These are phyloP conservation scores for Mycosphaerelloides madeirae DNA, from an alignment of 2,329 filamentous ascomycete species.

Conservation along the genomic window DNA sequence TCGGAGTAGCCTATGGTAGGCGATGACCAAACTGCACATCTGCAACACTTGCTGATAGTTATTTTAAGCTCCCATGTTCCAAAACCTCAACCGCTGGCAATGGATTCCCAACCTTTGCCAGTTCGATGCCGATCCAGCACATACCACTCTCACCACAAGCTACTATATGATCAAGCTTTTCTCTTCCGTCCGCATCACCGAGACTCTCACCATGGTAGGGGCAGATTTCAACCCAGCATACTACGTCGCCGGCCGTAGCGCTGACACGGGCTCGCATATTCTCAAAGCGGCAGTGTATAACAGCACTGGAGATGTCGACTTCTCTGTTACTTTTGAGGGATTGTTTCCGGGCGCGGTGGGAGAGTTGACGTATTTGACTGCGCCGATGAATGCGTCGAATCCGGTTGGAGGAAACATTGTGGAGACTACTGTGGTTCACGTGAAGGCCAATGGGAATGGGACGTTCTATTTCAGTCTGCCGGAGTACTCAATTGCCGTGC, in stretches of 20 bases:
- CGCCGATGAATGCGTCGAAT: slow-evolving; percentile 27
- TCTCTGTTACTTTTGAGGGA: slow-evolving; percentile 36
- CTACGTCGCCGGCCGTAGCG: slow-evolving; percentile 43
- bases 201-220: slow-evolving; percentile 41
- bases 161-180: slow-evolving; percentile 39
- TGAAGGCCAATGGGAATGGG: slow-evolving; percentile 45
- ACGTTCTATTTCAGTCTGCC: slow-evolving; percentile 51
- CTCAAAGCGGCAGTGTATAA: slow-evolving; percentile 50
- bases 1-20: slow-evolving; percentile 45
- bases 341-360: slow-evolving; percentile 31
- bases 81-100: slow-evolving; percentile 29
- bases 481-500: slow-evolving; percentile 52
- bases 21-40: too few relatives aligned
- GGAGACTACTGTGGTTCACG: slow-evolving; percentile 35
- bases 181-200: slow-evolving; percentile 41
- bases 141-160: slow-evolving; percentile 28
- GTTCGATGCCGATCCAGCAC: slow-evolving; percentile 36
- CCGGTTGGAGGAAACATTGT: slow-evolving; percentile 48
- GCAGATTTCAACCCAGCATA: slow-evolving; percentile 40
- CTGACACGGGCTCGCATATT: slow-evolving; percentile 34
- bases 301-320: slow-evolving; percentile 37
- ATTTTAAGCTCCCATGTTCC: slow-evolving; percentile 31
- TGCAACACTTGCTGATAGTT: too few relatives aligned
- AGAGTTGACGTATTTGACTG: slow-evolving; percentile 42
- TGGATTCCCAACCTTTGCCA: slow-evolving; percentile 37